phyloP scores from a whole-genome alignment of 345 rosid species.

The Balakata baccata region DNA sequence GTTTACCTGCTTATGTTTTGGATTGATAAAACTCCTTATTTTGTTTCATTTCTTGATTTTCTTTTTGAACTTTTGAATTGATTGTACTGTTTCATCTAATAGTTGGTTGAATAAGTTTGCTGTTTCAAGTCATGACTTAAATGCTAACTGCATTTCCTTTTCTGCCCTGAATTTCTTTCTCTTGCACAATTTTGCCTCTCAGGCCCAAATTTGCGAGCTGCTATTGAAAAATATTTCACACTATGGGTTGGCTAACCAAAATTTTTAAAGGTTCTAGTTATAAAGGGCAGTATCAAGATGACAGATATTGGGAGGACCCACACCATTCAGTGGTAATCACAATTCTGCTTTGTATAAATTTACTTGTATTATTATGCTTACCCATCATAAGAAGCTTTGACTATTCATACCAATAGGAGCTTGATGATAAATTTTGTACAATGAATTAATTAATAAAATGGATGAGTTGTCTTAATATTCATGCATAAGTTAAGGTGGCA shows the following conservation, averaged over 20 bases:
- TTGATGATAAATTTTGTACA: not conserved
- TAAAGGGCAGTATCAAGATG: constrained; percentile 49
- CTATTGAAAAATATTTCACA: constrained; percentile 14
- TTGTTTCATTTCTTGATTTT: not conserved
- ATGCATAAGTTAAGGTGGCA: not conserved
- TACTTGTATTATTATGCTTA: constrained; percentile 7
- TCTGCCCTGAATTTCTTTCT: constrained; percentile 16
- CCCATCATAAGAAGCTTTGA: not conserved
- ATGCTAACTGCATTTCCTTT: constrained; percentile 1
- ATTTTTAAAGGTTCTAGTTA: constrained; percentile 63
- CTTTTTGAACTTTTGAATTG: not conserved
- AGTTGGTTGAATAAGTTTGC: not conserved
- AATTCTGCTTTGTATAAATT: not conserved
- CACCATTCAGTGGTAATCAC: constrained; percentile 56
- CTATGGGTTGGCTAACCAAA: constrained; percentile 86
- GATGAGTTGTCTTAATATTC: constrained; percentile 7
- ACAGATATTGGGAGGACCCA: constrained; percentile 49
- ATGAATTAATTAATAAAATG: constrained; percentile 7
- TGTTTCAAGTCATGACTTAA: not conserved
- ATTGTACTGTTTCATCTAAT: not conserved
- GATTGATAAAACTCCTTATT: not conserved
- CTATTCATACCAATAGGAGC: constrained; percentile 4
- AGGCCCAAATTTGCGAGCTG: constrained; percentile 32
- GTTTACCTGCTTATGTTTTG: not conserved
- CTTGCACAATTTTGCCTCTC: constrained; percentile 25